Evolutionary conservation across 306 rosid genomes (phyloP).

Genomic region (Prunus armeniaca): DNA sequence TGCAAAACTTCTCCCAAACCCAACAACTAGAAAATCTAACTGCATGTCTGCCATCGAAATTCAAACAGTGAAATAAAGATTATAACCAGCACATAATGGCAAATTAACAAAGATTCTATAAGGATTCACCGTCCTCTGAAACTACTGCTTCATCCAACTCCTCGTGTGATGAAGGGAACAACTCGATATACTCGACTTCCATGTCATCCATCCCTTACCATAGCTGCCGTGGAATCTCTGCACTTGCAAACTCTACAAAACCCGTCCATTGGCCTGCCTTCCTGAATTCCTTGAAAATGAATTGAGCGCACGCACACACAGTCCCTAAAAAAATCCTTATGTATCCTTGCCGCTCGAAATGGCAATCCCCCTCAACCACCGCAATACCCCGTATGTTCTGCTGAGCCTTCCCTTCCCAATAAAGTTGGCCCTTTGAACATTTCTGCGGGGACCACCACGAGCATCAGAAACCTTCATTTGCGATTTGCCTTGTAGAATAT

Average conservation of each 20-base stretch:
- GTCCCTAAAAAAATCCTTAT: constrained; percentile 71
- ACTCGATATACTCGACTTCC: constrained; percentile 87
- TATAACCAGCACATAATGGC: constrained; percentile 24
- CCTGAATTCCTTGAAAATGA: constrained; percentile 71
- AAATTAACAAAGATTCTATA: constrained; percentile 20
- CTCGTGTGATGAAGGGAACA: constrained; percentile 75
- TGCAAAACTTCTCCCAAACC: constrained; percentile 23
- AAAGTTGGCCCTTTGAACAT: constrained; percentile 56
- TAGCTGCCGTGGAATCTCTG: constrained; percentile 87
- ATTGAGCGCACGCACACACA: constrained; percentile 48
- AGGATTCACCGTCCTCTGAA: constrained; percentile 69
- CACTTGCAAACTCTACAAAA: constrained; percentile 72
- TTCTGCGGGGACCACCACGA: constrained; percentile 68
- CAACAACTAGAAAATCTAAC: constrained; percentile 11
- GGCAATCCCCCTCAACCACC: constrained; percentile 89
- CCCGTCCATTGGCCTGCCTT: constrained; percentile 97
- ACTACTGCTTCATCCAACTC: constrained; percentile 87
- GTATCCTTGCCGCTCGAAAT: constrained; percentile 82
- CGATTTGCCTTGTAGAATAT: constrained; percentile 89
- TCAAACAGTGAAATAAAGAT: constrained; percentile 25
- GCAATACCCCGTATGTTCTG: constrained; percentile 88
- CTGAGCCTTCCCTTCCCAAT: constrained; percentile 77
- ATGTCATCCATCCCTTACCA: constrained; percentile 89
- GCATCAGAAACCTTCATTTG: constrained; percentile 70
- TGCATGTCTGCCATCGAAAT: constrained; percentile 20